A percentile compares a stretch with the other conserved stretches of the same genome.
phyloP scores from a whole-genome alignment of 352 stramenopile species.

The Globisporangium splendens region DNA sequence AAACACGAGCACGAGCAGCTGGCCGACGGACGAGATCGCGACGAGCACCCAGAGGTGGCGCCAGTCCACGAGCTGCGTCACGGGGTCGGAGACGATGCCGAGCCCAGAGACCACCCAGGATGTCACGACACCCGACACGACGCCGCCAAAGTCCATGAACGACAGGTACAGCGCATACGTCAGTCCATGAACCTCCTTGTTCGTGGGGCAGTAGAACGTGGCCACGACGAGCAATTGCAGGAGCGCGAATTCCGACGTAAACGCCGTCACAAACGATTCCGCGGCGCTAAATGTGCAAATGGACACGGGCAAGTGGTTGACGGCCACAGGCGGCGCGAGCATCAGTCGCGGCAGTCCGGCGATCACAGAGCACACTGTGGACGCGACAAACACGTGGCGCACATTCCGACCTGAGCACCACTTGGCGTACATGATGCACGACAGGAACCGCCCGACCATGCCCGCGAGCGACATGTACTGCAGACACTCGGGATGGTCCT shows the following conservation, averaged over 20 bases:
- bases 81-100: conserved; percentile 53
- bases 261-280: conserved; percentile 76
- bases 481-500: conserved; percentile 54
- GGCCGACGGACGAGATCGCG: conserved; percentile 44
- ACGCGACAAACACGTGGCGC: conserved; percentile 70
- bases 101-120: conserved; percentile 49
- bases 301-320: conserved; percentile 45
- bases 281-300: conserved; percentile 62
- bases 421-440: conserved; percentile 71
- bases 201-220: conserved; percentile 72
- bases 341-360: conserved; percentile 64
- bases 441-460: conserved; percentile 68
- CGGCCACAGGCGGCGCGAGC: conserved; percentile 40
- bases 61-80: conserved; percentile 60
- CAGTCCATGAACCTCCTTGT: conserved; percentile 55
- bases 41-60: conserved; percentile 58
- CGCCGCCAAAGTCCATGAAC: conserved; percentile 84
- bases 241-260: conserved; percentile 77
- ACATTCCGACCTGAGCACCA: conserved; percentile 63
- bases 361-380: conserved; percentile 58
- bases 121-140: conserved; percentile 61
- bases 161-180: conserved; percentile 81
- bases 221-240: conserved; percentile 78
- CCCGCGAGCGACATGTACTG: conserved; percentile 69
- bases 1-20: conserved; percentile 69